Evolutionary conservation across 768 basidiomycete genomes (phyloP), one percentile per base, ranked within the genome.

Genomic region (Mycena olivaceomarginata): DNA sequence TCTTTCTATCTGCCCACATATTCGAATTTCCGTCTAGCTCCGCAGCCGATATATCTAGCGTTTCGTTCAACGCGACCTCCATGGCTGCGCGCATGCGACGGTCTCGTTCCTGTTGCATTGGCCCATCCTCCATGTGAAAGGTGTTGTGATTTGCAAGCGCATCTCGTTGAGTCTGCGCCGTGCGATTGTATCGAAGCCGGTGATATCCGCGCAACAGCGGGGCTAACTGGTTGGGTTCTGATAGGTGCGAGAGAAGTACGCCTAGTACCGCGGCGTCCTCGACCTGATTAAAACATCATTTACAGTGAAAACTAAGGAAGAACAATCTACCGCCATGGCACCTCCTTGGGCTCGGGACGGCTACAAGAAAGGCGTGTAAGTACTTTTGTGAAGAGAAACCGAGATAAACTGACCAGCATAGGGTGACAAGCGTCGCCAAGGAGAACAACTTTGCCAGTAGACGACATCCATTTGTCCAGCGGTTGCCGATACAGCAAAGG

Each of bases 111-210:
- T 31, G 31, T 75, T 93, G 93, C 43, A 86, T 88, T 1, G 88
- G 87, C 0, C 92, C 92, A 70, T 93, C 93, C 0, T 85, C 84
- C 0, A 92, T 81, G 80, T 93, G 92, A 82, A 93, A 93, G 31
- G 31, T 59, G 90, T 84, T 76, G 75, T 91, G 90, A 80, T 93
- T 93, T 77, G 1, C 90, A 86, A 5, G 91, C 88, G 20, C 88
- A 4, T 31, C 86, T 0, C 81, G 80, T 77, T 94, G 93, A 1
- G 91, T 91, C 16, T 81, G 85, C 0, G 89, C 85, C 5, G 91
- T 87, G 39, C 93, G 91, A 9, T 83, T 77, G 45, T 89, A 86
- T 2, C 93, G 91, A 20, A 94, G 86, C 4, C 80, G 79, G 72
- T 93, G 83, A 78, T 93, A 94, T 0, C 90, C 92, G 12, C 83